Base-by-base conservation (phyloP, 164 flowering plant species). In the Vitis cinerea region DNA sequence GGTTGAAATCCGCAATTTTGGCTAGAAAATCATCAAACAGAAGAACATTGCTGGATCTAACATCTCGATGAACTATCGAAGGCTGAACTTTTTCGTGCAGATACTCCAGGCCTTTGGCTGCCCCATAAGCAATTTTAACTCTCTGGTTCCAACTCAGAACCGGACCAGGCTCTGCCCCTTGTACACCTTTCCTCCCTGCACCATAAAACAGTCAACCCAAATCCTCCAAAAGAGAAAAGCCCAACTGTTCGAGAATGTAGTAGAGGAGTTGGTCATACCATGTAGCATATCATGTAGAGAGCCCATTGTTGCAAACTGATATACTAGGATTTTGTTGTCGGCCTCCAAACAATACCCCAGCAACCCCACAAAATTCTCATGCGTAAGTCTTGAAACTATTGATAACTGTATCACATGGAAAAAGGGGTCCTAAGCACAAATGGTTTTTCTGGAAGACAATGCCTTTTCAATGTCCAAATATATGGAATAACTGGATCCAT, bases 161-260 rank as follows among this genome's bases (percentile, higher is more conserved):
- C 12, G 89, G 92, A 37, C 89, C 90, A 23, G 92, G 92, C 69
- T 86, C 89, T n/a, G 91, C 94, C 13, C 88, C 90, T 74, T 89
- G 87, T 57, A 89, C 94, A 53, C 90, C 91, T 78, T 89, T 89
- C 73, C 88, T 80, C 59, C 91, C 91, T 87, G 65, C 68, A 16
- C 10, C 52, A 54, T 31, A 17, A 17, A 17, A 64, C 51, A 51
- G 11, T 27, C 27, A 9, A 27, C 63, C 30, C n/a, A 62, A 14
- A 19, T n/a, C 44, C 44, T 50, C 44, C 47, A 52, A 19, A 27
- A 15, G 58, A 50, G 27, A 1, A 10, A 59, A 13, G n/a, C 27
- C 27, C 27, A 23, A 23, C 1, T 1, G 27, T 23, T 23, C 27
- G 27, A 23, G 27, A 23, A 23, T 23, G 27, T 23, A 23, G 27